A percentile compares a stretch with the other conserved stretches of the same genome.
Conservation (phyloP, 805 yeast species). For the Kluyveromyces siamensis region DNA sequence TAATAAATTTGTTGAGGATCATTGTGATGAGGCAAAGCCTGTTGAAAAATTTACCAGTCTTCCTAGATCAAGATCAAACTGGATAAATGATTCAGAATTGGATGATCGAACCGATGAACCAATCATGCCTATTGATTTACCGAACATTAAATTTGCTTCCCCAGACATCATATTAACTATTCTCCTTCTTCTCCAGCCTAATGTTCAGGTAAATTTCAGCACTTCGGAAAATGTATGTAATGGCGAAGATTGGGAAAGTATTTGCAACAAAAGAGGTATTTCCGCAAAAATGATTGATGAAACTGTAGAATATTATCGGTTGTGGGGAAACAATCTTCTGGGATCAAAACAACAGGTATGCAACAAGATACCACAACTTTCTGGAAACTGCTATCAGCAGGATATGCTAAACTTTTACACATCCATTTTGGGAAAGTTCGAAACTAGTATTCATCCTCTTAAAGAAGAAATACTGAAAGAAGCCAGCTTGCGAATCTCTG, state of each 20-base stretch:
- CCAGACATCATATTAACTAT: constrained; percentile 34
- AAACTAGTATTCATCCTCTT: constrained; percentile 28
- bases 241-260: constrained; percentile 7
- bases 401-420: constrained; percentile 34
- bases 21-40: not conserved
- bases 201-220: constrained; percentile 44
- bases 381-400: constrained; percentile 37
- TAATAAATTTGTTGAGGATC: not conserved
- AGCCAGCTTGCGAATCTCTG: constrained; percentile 63
- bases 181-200: constrained; percentile 41
- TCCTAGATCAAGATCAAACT: not conserved
- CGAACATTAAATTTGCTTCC: constrained; percentile 41
- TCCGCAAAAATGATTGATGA: constrained; percentile 14
- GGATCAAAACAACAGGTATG: constrained; percentile 23
- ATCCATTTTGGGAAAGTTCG: constrained; percentile 30
- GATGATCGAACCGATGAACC: constrained; percentile 21
- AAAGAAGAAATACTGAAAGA: constrained; percentile 38
- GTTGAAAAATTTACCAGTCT: not conserved
- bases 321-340: constrained; percentile 26
- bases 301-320: constrained; percentile 38
- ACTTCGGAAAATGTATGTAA: constrained; percentile 7
- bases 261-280: constrained; percentile 31
- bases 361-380: constrained; percentile 26
- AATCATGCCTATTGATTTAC: constrained; percentile 52
- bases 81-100: not conserved